Percentiles rank a stretch among this genome's conserved stretches.
Conservation (phyloP, 2,329 filamentous ascomycete species). For the Ophiostoma triangulosporum region DNA sequence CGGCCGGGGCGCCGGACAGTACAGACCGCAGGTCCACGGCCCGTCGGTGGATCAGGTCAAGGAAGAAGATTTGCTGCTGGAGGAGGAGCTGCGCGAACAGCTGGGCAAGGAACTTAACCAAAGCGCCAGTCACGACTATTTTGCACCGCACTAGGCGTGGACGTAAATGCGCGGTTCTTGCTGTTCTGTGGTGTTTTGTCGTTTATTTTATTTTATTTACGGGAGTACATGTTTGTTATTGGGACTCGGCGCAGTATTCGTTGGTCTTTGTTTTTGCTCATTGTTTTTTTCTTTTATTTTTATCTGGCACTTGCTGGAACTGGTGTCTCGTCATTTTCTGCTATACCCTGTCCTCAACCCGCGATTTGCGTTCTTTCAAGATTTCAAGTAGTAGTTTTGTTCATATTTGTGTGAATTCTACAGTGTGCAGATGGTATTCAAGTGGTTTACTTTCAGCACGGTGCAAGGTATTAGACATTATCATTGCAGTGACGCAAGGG, state of each 20-base stretch:
- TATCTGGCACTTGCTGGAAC: too few species aligned
- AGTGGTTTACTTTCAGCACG: too few species aligned
- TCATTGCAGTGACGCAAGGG: too few species aligned
- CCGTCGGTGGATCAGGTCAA: not conserved
- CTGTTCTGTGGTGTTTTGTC: not conserved
- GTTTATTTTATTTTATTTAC: not conserved
- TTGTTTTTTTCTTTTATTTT: not conserved
- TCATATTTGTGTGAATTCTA: too few species aligned
- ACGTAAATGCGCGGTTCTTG: not conserved
- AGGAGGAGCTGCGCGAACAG: conserved; percentile 8
- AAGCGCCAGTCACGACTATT: conserved; percentile 2
- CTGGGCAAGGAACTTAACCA: conserved; percentile 7
- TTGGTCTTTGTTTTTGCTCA: not conserved
- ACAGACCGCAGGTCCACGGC: not conserved
- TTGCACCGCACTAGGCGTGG: not conserved
- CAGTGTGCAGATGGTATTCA: too few species aligned
- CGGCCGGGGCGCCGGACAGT: not conserved
- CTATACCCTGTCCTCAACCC: not conserved
- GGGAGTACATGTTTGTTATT: not conserved
- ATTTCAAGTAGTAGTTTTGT: too few species aligned
- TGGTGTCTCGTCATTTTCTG: too few species aligned
- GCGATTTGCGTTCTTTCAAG: too few species aligned
- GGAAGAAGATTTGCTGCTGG: conserved; percentile 6
- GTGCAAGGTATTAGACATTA: too few species aligned
- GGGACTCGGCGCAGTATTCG: not conserved